phyloP scores from a whole-genome alignment of 2,329 filamentous ascomycete species.

The Calonectria naviculata region DNA sequence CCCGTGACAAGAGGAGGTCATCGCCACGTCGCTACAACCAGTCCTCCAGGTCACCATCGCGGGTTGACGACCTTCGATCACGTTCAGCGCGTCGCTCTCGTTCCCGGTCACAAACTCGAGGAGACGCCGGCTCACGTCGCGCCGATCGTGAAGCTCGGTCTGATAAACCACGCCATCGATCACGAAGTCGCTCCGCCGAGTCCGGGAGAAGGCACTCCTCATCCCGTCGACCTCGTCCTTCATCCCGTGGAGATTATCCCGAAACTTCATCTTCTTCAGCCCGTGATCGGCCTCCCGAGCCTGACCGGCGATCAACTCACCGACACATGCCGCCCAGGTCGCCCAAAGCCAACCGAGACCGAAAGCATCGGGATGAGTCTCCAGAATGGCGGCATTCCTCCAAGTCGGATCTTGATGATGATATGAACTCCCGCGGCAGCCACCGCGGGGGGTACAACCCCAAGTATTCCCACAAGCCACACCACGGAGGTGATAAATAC shows the following conservation, averaged over 20 bases:
- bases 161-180: constrained; percentile 34
- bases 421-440: constrained; percentile 57
- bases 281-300: constrained; percentile 26
- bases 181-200: constrained; percentile 38
- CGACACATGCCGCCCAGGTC: constrained; percentile 40
- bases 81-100: constrained; percentile 36
- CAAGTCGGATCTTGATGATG: constrained; percentile 62
- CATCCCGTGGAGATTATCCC: constrained; percentile 38
- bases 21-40: constrained; percentile 45
- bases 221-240: constrained; percentile 32
- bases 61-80: constrained; percentile 30
- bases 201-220: constrained; percentile 33
- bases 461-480: constrained; percentile 50
- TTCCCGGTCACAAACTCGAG: constrained; percentile 40
- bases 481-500: constrained; percentile 52
- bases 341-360: constrained; percentile 41
- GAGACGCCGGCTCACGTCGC: constrained; percentile 39
- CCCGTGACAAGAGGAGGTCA: constrained; percentile 45
- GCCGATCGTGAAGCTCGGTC: constrained; percentile 35
- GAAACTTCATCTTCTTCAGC: constrained; percentile 27
- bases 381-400: constrained; percentile 52
- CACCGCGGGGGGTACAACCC: constrained; percentile 56
- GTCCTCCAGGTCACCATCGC: constrained; percentile 42
- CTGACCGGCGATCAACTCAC: constrained; percentile 34
- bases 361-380: constrained; percentile 42